A percentile compares a stretch with the other conserved stretches of the same genome.
Evolutionary conservation across 306 rosid genomes (phyloP).

Genomic region (Canavalia gladiata): DNA sequence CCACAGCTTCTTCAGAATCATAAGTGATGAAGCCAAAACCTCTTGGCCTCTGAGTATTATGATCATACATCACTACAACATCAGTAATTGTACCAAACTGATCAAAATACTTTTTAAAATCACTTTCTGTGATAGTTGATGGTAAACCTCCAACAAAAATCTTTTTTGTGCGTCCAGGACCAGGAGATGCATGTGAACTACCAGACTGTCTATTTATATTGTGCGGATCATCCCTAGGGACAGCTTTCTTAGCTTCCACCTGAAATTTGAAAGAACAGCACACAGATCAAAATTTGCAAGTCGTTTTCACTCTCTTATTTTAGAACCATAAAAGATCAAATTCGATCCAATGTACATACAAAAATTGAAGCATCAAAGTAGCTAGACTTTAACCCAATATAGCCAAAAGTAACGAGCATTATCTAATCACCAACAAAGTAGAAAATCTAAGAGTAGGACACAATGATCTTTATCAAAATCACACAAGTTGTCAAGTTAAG

Average conservation of each 20-base stretch:
- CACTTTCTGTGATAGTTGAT: constrained; percentile 91
- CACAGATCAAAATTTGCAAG: constrained; percentile 50
- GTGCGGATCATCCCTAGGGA: constrained; percentile 97
- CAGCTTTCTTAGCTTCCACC: constrained; percentile 99
- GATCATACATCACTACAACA: constrained; percentile 99
- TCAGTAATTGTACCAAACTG: constrained; percentile 92
- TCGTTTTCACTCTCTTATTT: constrained; percentile 37
- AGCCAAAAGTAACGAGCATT: background rate
- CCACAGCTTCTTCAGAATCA: constrained; percentile 95
- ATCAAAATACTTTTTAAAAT: constrained; percentile 92
- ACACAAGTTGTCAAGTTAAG: background rate
- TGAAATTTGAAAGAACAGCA: constrained; percentile 58
- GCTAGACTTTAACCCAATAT: constrained; percentile 12
- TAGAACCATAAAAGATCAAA: constrained; percentile 20
- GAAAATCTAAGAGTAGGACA: constrained; percentile 17
- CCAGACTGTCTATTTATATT: constrained; percentile 67
- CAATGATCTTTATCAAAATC: constrained; percentile 12
- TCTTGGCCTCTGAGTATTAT: constrained; percentile 98
- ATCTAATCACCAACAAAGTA: constrained; percentile 16
- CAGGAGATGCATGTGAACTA: constrained; percentile 75
- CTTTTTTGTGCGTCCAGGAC: constrained; percentile 95
- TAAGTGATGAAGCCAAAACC: constrained; percentile 97
- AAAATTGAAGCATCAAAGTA: constrained; percentile 30
- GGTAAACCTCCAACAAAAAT: constrained; percentile 97
- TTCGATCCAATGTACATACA: constrained; percentile 55